Conservation (phyloP, 2,329 filamentous ascomycete genomes). For the Pseudogymnoascus sp. region DNA sequence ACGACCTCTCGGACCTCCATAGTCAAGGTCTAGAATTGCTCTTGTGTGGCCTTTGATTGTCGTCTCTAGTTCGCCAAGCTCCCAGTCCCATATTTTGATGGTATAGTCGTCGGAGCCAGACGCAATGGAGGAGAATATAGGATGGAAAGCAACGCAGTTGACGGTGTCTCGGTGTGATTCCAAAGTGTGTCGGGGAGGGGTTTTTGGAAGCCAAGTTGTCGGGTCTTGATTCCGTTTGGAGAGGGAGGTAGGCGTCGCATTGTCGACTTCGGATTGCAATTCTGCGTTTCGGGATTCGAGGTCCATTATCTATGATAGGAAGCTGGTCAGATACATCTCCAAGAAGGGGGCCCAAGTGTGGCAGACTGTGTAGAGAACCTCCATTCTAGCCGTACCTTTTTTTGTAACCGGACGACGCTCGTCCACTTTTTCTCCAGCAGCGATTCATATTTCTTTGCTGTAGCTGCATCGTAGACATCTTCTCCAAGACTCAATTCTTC, state of each 20-base stretch:
- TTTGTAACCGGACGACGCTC: conserved; percentile 85
- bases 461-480: conserved; percentile 65
- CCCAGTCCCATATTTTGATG: conserved; percentile 98
- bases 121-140: conserved; percentile 81
- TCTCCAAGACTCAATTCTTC: conserved; percentile 69
- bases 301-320: conserved; percentile 73
- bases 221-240: conserved; percentile 78
- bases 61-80: conserved; percentile 79
- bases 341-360: background rate
- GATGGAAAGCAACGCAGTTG: conserved; percentile 86
- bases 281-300: conserved; percentile 67
- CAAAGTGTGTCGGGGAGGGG: conserved; percentile 72
- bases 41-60: conserved; percentile 91
- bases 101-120: conserved; percentile 87
- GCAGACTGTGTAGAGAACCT: background rate
- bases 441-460: conserved; percentile 88
- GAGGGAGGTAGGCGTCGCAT: conserved; percentile 66
- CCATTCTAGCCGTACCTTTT: conserved; percentile 58
- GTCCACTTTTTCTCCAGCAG: conserved; percentile 98
- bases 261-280: conserved; percentile 78
- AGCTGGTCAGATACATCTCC: background rate
- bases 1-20: conserved; percentile 73
- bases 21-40: conserved; percentile 81
- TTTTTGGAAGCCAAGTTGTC: conserved; percentile 74
- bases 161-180: conserved; percentile 76